These are phyloP conservation scores for Mycena pura DNA, from an alignment of 768 basidiomycete species.

Conservation along the genomic window DNA sequence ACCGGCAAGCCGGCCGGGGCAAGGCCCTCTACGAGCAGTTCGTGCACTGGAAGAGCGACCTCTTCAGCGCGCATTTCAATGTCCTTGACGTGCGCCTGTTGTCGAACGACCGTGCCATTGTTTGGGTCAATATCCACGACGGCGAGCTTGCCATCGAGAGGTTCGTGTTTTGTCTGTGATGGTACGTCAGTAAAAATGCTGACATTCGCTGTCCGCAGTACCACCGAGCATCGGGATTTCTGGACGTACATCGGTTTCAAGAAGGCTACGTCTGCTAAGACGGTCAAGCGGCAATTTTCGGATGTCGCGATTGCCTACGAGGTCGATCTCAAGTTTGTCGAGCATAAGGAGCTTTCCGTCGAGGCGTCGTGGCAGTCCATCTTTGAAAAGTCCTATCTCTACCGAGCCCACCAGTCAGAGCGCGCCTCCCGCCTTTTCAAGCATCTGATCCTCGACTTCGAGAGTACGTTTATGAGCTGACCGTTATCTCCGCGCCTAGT, in stretches of 20 bases:
- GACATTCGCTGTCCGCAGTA: background rate
- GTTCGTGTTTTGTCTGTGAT: background rate
- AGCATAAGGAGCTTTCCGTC: background rate
- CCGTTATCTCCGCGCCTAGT: too few species aligned
- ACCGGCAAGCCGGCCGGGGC: background rate
- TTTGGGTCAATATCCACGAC: conserved; percentile 4
- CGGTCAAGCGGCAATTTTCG: conserved; percentile 1
- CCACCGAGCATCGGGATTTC: background rate
- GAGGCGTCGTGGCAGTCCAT: too few species aligned
- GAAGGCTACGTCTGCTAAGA: background rate
- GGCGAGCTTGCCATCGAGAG: conserved; percentile 1
- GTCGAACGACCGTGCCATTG: conserved; percentile 1
- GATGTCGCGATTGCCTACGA: background rate
- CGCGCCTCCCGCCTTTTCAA: background rate
- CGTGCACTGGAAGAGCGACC: conserved; percentile 3
- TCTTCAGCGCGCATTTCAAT: conserved; percentile 1
- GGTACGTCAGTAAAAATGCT: background rate
- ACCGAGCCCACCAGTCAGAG: background rate
- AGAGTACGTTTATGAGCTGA: background rate
- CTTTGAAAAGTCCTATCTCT: background rate
- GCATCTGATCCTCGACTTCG: conserved; percentile 3
- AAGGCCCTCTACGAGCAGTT: background rate
- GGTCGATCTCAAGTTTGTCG: conserved; percentile 4
- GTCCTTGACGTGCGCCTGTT: background rate
- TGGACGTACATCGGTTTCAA: background rate